A percentile compares a stretch with the other conserved stretches of the same genome.
These are phyloP conservation scores for peach (Prunus persica) DNA, from an alignment of 306 rosid species.

Conservation along the genomic window Prunus_persica_NCBIv2 NC_034009.1:37647001-37647500, in stretches of 20 bases:
- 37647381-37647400: too few relatives aligned
- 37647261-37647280: neutral
- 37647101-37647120: constrained; percentile 1
- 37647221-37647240: neutral
- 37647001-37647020: neutral
- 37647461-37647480: too few relatives aligned
- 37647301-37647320: neutral
- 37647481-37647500: neutral
- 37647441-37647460: too few relatives aligned
- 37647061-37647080: neutral
- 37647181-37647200: neutral
- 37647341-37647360: too few relatives aligned
- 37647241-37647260: neutral
- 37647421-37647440: too few relatives aligned
- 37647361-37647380: too few relatives aligned
- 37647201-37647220: neutral
- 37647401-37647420: too few relatives aligned
- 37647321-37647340: neutral
- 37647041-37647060: neutral
- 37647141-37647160: neutral
- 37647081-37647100: constrained; percentile 3
- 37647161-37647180: constrained; percentile 1
- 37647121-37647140: neutral
- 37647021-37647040: neutral
- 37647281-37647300: neutral